A percentile compares a stretch with the other conserved stretches of the same genome.
Conservation (phyloP, 257 asterid species). For the Solanum neorickii region DNA sequence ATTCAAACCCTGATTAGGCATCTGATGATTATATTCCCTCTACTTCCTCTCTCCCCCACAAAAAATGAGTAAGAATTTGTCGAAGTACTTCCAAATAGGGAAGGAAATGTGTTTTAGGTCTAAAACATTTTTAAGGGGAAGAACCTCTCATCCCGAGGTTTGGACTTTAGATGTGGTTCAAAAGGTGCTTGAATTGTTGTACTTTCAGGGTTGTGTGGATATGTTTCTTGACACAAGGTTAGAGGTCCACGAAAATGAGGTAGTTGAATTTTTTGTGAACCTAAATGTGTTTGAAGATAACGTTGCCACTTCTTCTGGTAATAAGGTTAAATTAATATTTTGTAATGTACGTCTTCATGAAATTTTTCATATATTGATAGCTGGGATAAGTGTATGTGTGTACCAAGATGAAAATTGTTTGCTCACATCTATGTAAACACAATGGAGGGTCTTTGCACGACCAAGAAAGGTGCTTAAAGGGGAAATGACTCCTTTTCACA, state of each 20-base stretch:
- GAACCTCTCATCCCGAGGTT: not conserved
- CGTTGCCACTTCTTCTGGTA: not conserved
- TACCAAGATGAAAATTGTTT: not conserved
- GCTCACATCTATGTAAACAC: not conserved
- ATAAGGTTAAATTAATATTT: not conserved
- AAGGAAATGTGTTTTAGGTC: not conserved
- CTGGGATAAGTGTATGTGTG: not conserved
- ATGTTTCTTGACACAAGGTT: not conserved
- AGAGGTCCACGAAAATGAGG: not conserved
- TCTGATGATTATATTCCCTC: not conserved
- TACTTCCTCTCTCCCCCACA: not conserved
- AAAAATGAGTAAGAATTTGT: too few species aligned
- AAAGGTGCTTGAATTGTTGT: not conserved
- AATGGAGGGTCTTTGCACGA: not conserved
- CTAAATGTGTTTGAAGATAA: not conserved
- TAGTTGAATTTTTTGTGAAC: not conserved
- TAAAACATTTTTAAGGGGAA: not conserved
- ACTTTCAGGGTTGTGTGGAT: not conserved
- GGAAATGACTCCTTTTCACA: not conserved
- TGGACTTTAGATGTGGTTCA: too few species aligned
- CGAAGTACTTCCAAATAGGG: not conserved
- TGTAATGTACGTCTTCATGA: too few species aligned
- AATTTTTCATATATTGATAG: too few species aligned
- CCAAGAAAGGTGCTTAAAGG: not conserved
- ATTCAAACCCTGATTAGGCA: not conserved